Evolutionary conservation across 73 alveolate genomes (phyloP), one percentile per base, ranked within the genome.

Genomic region (Paramecium primaurelia): DNA sequence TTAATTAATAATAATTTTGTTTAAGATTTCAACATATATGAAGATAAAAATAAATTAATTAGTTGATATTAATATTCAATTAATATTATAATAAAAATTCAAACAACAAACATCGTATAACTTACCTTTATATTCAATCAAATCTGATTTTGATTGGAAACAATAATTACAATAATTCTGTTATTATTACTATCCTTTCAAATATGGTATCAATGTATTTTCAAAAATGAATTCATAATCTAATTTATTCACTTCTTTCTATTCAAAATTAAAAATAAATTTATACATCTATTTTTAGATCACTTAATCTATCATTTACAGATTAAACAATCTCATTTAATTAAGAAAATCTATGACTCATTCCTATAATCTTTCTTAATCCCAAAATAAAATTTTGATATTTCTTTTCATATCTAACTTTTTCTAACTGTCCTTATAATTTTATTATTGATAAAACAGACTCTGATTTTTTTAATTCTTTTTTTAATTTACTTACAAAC

Each of bases 401-500:
- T 73, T 73, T 73, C 87, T 73, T 37, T 40, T 73, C 87, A 73
- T 73, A 73, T 73, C 59, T 73, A 0, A 73, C 59, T 10, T 73
- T 73, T 4, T 73, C 87, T 10, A 73, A 73, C 40, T 73, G 42
- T 2, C 59, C 59, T 37, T 40, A 37, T 73, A 73, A 73, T 73
- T 73, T 73, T 73, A 73, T 73, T 73, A 73, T 34, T 37, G 58
- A 37, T 8, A 73, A 40, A 32, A 73, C 87, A 16, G 87, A 73
- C 12, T 34, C 59, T 18, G 87, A 73, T 73, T 37, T 73, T 44
- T 73, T 37, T 16, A 73, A 73, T 11, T 73, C 87, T 18, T 73
- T 73, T n/a, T 73, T 37, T 73, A 73, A 73, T 73, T 73, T 73
- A 73, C n/a, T 38, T 14, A 73, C 87, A 73, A 73, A 73, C 2